Conservation (phyloP, 148 eudicot genomes). For the Agrostemma githago region DNA sequence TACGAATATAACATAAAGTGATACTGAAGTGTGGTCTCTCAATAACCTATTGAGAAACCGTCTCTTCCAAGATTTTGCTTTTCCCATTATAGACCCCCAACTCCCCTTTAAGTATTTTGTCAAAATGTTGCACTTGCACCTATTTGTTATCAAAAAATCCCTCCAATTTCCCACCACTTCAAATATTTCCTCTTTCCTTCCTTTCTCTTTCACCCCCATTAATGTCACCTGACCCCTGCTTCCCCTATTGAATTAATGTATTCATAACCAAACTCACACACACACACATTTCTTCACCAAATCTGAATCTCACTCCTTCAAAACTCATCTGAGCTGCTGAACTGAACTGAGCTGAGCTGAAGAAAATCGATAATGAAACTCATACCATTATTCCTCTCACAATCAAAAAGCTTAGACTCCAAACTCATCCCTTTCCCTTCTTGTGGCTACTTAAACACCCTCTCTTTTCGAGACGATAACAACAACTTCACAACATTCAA, state of each 20-base stretch:
- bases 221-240: conserved; percentile 12
- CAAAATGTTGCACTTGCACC: neutral
- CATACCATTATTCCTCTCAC: conserved; percentile 44
- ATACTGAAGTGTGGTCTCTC: too few relatives aligned
- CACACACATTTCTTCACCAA: conserved; percentile 12
- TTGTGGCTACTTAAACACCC: conserved; percentile 55
- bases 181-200: conserved; percentile 7
- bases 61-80: too few relatives aligned
- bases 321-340: conserved; percentile 12
- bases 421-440: conserved; percentile 37
- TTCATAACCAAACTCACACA: conserved; percentile 24
- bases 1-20: too few relatives aligned
- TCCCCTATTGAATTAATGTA: neutral
- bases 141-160: conserved; percentile 2
- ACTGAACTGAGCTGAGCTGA: neutral
- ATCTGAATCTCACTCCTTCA: conserved; percentile 14
- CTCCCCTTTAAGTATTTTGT: too few relatives aligned
- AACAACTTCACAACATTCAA: conserved; percentile 36
- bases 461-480: conserved; percentile 54
- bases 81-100: too few relatives aligned
- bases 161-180: neutral
- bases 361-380: conserved; percentile 54
- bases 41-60: too few relatives aligned
- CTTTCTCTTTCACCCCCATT: conserved; percentile 18
- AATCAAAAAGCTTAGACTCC: conserved; percentile 36